Base-by-base conservation (phyloP, 371 early-diverging fungal species). In the Thermomucor indicae-seudaticae region DNA sequence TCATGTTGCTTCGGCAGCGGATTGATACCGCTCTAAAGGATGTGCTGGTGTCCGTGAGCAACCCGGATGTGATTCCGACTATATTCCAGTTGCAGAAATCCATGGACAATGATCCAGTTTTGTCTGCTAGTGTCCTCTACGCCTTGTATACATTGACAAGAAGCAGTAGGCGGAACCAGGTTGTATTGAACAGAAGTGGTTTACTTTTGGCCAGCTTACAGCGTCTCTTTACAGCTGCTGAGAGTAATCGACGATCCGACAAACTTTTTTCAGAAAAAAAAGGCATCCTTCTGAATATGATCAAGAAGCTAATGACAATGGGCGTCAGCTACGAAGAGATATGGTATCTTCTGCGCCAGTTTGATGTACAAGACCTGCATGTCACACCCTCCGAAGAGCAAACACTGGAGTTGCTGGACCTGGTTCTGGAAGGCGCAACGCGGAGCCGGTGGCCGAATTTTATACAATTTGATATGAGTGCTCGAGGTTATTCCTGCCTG, bases 401-500 rank as follows among this genome's bases (percentile, higher is more conserved):
- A 25, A 31, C 46, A 7, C 23, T 56, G 14, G 35, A 52, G 4
- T 43, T 78, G 31, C 58, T 83, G 58, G 84, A 86, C 24, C 53
- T 85, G 32, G 58, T 86, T 14, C 57, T 86, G 3, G 81, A 84
- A 39, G 83, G 81, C 1, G 70, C 81, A 0, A 67, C 75, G 20
- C 74, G 72, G 19, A 80, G 86, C 46, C 62, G 82, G 28, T 81
- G 80, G 75, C 90, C 90, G 1, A 72, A 72, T 10, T 86, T 88
- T 51, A 70, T 88, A 12, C 85, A 86, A 31, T 86, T 90, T 53
- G 80, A 83, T 40, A 55, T 69, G 51, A 51, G 39, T 0, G 24
- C 54, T 0, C 51, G 58, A 47, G 62, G 72, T 10, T 57, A 62
- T 44, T 68, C 70, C 25, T 76, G 68, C 2, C 53, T 80, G 6